Base-by-base conservation (phyloP, 371 early-diverging fungal species). In the Mortierella sp. region DNA sequence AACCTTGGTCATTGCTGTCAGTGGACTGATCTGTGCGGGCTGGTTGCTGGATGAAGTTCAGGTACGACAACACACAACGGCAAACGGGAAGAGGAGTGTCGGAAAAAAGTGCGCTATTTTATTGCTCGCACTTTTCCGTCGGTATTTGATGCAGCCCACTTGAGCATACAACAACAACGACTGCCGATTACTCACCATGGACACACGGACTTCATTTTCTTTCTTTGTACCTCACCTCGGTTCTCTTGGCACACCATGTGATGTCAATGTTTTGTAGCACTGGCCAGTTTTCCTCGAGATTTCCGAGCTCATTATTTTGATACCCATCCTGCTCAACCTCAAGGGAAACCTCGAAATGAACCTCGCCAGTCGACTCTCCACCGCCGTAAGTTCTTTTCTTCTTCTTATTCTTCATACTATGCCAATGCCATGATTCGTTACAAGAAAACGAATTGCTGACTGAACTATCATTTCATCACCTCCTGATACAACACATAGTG, bases 281-380 rank as follows among this genome's bases (percentile, higher is more conserved):
- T 93, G 92, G 93, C 79, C 83, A 45, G 91, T 92, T 22, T 96
- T 95, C 82, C 79, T 88, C 26, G 85, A 89, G 16, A 88, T 93
- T 13, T 89, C 94, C 2, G 94, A 95, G 70, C 87, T 96, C 1
- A 94, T 95, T 83, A 93, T 96, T 71, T 87, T 96, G 80, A 90
- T 95, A n/a, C 93, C 97, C 22, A 91, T 96, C 53, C 81, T 96
- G 47, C 82, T 95, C 58, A 95, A 95, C 77, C 86, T 96, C 39
- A 97, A 96, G 75, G 96, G 97, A 77, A 97, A 96, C 85, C 88
- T 96, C 41, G 96, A 96, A 87, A 93, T 95, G 91, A 97, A 95
- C 77, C 88, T 96, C 69, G 93, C 95, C 9, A 92, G 96, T 31
- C 88, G 97, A 22, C 86, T 96, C 34, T 93, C 95, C 3, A 96